Base-by-base conservation (phyloP, 768 basidiomycete genomes). In the Pleurotus cornucopiae region DNA sequence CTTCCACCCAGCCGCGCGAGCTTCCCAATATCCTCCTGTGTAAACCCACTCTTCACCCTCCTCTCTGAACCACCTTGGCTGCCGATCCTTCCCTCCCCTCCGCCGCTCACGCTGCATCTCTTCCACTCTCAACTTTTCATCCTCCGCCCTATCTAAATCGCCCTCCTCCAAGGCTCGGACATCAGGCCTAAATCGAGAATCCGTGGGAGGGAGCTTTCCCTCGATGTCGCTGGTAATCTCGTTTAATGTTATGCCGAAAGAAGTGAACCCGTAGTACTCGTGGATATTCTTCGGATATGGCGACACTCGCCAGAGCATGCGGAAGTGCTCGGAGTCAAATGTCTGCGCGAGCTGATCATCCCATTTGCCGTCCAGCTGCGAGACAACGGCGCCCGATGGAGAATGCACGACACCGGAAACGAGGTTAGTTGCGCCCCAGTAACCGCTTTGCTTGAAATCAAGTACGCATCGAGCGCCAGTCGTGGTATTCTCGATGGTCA, bases 351-450 rank as follows among this genome's bases (percentile, higher is more conserved):
- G 70, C 61, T 85, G 83, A 57, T 93, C 88, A 64, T 94, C 89
- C 93, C 92, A 95, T 68, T 88, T 92, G 46, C 92, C 92, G 68
- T 93, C 91, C n/a, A 94, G 71, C 39, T 79, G 78, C 37, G 86
- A 78, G 14, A 80, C 70, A 9, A 78, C 71, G 5, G 82, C 70
- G 20, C 86, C 87, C 34, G 76, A 72, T 14, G 76, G 60, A 21
- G 80, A 80, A 56, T 81, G 67, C 23, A 92, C 75, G 4, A 74
- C 66, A 4, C 89, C 91, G 18, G 79, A 71, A 48, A 94, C 84
- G 41, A 84, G 76, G 60, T 94, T 93, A 16, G 83, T 76, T n/a
- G 82, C 73, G 16, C 86, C 88, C 85, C 88, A 91, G 65, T 91
- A 94, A 16, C 90, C 87, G 41, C 83, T 83, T 64, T 89, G 90